phyloP scores from a whole-genome alignment of 306 rosid genomes.

The Fragaria ananassa region DNA sequence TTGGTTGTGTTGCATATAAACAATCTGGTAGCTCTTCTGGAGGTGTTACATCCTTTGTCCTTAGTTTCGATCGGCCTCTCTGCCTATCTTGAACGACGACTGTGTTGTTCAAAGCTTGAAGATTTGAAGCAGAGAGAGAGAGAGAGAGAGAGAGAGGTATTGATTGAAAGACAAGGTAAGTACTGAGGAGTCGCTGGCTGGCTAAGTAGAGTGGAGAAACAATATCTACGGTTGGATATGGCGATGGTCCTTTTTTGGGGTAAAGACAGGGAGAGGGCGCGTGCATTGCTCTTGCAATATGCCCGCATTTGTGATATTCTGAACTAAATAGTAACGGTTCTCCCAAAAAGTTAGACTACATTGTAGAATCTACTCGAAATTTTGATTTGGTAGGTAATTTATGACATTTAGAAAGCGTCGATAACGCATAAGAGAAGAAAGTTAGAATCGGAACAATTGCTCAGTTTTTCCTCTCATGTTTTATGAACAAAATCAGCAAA shows the following conservation, averaged over 20 bases:
- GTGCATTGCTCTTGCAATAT: constrained; percentile 19
- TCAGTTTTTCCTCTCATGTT: background rate
- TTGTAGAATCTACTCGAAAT: background rate
- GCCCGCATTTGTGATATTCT: background rate
- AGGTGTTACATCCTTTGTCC: constrained; percentile 34
- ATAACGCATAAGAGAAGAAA: background rate
- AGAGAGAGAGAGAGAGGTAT: background rate
- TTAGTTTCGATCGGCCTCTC: background rate
- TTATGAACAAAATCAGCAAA: background rate
- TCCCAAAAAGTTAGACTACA: background rate
- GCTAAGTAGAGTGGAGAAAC: constrained; percentile 28
- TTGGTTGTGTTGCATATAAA: constrained; percentile 36
- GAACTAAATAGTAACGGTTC: background rate
- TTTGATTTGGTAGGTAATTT: background rate
- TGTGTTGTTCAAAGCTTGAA: constrained; percentile 1
- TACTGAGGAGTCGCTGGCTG: background rate
- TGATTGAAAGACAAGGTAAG: constrained; percentile 12
- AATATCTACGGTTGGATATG: constrained; percentile 41
- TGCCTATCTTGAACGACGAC: background rate
- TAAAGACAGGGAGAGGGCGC: constrained; percentile 19
- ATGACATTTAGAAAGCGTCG: background rate
- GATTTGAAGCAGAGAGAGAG: background rate
- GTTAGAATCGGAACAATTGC: background rate
- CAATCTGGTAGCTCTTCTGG: constrained; percentile 80
- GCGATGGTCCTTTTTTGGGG: constrained; percentile 27